phyloP scores from a whole-genome alignment of 805 yeast genomes.

The Sugiyamaella floridensis region DNA sequence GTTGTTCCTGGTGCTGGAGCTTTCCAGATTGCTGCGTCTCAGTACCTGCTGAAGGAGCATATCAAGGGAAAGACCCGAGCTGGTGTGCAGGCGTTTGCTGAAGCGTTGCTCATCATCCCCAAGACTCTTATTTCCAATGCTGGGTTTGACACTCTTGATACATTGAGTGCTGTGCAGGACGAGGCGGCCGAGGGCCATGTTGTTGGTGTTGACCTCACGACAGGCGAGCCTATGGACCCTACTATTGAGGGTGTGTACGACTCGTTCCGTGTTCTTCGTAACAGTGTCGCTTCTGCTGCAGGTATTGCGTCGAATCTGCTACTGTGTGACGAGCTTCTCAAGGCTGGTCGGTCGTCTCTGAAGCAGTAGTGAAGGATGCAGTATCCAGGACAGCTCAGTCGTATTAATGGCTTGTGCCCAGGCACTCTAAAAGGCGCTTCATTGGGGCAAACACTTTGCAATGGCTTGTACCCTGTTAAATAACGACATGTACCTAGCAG shows the following conservation, averaged over 20 bases:
- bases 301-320: constrained; percentile 90
- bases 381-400: background rate
- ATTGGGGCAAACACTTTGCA: no score
- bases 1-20: constrained; percentile 98
- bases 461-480: no score
- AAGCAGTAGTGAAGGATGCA: constrained; percentile 40
- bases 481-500: no score
- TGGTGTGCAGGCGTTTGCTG: constrained; percentile 91
- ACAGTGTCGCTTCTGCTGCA: constrained; percentile 85
- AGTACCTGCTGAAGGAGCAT: constrained; percentile 50
- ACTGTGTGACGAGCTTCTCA: constrained; percentile 89
- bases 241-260: constrained; percentile 94
- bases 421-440: background rate
- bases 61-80: constrained; percentile 81
- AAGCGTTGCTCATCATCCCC: constrained; percentile 84
- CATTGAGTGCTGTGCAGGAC: constrained; percentile 83
- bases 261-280: constrained; percentile 86
- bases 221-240: constrained; percentile 97
- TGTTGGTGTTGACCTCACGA: constrained; percentile 82
- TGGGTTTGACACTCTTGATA: constrained; percentile 87
- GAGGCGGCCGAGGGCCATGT: constrained; percentile 71
- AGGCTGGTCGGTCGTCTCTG: constrained; percentile 93
- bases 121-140: constrained; percentile 88
- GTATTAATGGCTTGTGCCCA: constrained; percentile 1
- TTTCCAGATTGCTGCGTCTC: constrained; percentile 76